Conservation (phyloP, 106 monocot species). For the Cymbidium sinense region DNA sequence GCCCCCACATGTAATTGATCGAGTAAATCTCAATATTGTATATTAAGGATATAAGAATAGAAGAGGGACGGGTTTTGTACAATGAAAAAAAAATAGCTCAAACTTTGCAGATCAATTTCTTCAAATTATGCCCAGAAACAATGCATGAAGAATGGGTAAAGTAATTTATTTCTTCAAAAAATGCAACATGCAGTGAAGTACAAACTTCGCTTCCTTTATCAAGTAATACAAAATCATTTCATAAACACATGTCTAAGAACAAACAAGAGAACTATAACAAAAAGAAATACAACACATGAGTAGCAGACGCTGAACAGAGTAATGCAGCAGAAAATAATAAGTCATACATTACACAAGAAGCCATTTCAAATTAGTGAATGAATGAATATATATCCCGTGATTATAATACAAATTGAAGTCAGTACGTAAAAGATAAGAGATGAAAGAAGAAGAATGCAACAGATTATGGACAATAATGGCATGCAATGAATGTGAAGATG, state of each 20-base stretch:
- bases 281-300: background rate
- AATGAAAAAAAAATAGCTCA: background rate
- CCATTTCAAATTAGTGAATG: background rate
- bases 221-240: background rate
- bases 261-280: too few species aligned
- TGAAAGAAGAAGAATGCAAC: background rate
- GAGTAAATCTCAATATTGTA: background rate
- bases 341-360: background rate
- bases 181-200: background rate
- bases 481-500: background rate
- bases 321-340: background rate
- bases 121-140: conserved; percentile 1
- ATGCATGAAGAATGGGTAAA: background rate
- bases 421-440: background rate
- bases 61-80: background rate
- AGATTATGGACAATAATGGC: background rate
- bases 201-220: background rate
- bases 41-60: background rate
- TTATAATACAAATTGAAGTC: background rate
- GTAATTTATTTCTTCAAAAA: background rate
- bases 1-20: background rate
- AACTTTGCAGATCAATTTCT: background rate
- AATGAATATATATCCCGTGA: background rate
- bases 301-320: background rate
- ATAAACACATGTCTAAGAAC: too few species aligned